Conservation (phyloP, 1,284 basidiomycete genomes). For the Papiliotrema nemorosa region DNA sequence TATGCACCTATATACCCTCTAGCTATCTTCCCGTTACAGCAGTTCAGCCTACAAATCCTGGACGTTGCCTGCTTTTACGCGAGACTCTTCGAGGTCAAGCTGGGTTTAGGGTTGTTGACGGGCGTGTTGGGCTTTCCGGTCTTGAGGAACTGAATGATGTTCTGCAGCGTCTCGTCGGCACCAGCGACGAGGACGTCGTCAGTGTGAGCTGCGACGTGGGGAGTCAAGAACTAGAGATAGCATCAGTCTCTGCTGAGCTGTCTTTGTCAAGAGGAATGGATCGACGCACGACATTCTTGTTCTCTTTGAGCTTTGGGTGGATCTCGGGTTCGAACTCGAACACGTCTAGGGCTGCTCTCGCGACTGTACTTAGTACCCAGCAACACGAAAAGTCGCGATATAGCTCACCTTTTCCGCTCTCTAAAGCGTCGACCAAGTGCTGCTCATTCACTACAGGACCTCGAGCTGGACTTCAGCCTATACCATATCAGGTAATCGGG, state of each 20-base stretch:
- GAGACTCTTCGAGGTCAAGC: background rate
- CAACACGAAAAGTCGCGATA: background rate
- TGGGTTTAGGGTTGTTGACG: background rate
- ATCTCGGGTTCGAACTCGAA: slow-evolving; percentile 30
- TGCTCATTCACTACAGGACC: slow-evolving; percentile 21
- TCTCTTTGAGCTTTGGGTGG: slow-evolving; percentile 21
- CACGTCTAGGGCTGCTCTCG: slow-evolving; percentile 30
- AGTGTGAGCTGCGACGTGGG: slow-evolving; percentile 7
- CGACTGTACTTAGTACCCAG: slow-evolving; percentile 9
- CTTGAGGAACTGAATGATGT: slow-evolving; percentile 11
- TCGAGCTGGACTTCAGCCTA: slow-evolving; percentile 9
- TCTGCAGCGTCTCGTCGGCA: slow-evolving; percentile 6
- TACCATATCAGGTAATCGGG: too few relatives aligned
- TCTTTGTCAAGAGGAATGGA: background rate
- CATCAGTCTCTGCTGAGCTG: background rate
- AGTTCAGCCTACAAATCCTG: too few relatives aligned
- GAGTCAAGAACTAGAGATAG: slow-evolving; percentile 6
- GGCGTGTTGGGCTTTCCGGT: slow-evolving; percentile 16
- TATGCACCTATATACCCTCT: background rate
- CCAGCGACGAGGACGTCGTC: slow-evolving; percentile 3
- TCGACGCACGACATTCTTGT: slow-evolving; percentile 26
- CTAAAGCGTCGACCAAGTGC: slow-evolving; percentile 24
- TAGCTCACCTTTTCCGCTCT: slow-evolving; percentile 26
- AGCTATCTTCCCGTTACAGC: too few relatives aligned
- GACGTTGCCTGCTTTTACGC: background rate